A percentile compares a stretch with the other conserved stretches of the same genome.
Evolutionary conservation across 108 stramenopile species (phyloP).

Genomic region (Nannochloropsis salina): DNA sequence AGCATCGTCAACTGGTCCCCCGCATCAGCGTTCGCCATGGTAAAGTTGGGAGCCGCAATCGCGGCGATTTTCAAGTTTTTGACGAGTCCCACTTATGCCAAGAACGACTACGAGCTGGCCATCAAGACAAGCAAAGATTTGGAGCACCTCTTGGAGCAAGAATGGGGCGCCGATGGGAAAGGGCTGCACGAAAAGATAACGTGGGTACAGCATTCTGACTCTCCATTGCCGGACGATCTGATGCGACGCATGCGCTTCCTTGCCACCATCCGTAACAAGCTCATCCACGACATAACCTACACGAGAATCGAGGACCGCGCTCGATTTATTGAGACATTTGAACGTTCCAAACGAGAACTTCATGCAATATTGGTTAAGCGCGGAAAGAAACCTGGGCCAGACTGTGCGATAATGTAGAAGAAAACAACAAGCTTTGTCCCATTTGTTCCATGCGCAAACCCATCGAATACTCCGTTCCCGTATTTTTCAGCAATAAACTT

Average conservation of each 20-base stretch:
- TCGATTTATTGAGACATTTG: not conserved
- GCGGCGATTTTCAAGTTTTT: slow-evolving; percentile 7
- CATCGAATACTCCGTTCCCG: no score
- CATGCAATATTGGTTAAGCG: not conserved
- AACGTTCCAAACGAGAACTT: slow-evolving; percentile 15
- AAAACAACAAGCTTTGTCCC: no score
- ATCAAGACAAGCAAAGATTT: not conserved
- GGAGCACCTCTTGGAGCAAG: not conserved
- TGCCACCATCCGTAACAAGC: slow-evolving; percentile 16
- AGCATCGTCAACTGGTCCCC: no score
- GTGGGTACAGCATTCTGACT: not conserved
- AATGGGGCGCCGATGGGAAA: not conserved
- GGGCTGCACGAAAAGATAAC: not conserved
- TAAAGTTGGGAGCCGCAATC: not conserved
- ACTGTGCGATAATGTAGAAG: slow-evolving; percentile 1
- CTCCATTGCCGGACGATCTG: not conserved
- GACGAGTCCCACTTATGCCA: not conserved
- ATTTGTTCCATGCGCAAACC: no score
- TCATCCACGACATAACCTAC: not conserved
- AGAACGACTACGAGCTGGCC: slow-evolving; percentile 1
- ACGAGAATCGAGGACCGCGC: slow-evolving; percentile 4
- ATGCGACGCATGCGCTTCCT: slow-evolving; percentile 12
- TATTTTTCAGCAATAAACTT: no score
- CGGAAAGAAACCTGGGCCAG: not conserved
- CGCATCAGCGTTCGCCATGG: not conserved